These are phyloP conservation scores for Nitzschia putrida DNA, from an alignment of 108 stramenopile genomes.

Conservation along the genomic window DNA sequence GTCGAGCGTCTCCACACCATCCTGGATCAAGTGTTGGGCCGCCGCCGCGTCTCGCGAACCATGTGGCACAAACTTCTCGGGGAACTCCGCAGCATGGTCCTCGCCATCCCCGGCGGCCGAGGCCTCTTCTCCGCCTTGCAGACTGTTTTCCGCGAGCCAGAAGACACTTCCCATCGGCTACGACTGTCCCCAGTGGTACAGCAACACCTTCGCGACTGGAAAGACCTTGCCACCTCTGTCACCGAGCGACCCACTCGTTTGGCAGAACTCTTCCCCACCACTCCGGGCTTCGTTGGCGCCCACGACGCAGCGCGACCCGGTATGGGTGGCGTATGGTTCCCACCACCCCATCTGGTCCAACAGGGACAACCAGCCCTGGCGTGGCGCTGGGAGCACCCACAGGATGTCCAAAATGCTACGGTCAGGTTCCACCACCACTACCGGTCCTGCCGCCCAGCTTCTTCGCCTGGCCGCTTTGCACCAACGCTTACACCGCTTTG, in stretches of 20 bases:
- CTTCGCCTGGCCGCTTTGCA: slow-evolving; percentile 39
- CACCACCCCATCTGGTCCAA: not conserved
- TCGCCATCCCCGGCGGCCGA: slow-evolving; percentile 25
- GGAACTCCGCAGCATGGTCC: slow-evolving; percentile 12
- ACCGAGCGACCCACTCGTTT: slow-evolving; percentile 32
- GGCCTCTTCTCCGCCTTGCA: slow-evolving; percentile 37
- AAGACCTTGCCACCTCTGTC: slow-evolving; percentile 9
- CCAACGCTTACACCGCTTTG: slow-evolving; percentile 38
- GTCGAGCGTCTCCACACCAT: slow-evolving; percentile 15
- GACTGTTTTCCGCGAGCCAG: too few species aligned
- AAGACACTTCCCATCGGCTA: too few species aligned
- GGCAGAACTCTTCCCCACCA: slow-evolving; percentile 42
- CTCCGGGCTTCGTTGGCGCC: slow-evolving; percentile 30
- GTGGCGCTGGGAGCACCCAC: slow-evolving; percentile 42
- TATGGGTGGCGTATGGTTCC: slow-evolving; percentile 45
- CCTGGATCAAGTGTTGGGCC: not conserved
- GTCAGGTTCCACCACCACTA: slow-evolving; percentile 38
- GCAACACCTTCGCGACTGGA: too few species aligned
- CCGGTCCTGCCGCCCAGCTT: slow-evolving; percentile 36
- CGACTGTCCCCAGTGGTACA: slow-evolving; percentile 2
- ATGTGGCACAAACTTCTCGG: slow-evolving; percentile 28
- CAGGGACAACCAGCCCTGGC: slow-evolving; percentile 34
- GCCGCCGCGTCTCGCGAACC: not conserved
- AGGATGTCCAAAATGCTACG: slow-evolving; percentile 12
- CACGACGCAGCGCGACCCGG: slow-evolving; percentile 48